phyloP scores from a whole-genome alignment of 1,284 basidiomycete species.

The Boletus semigastroideus region DNA sequence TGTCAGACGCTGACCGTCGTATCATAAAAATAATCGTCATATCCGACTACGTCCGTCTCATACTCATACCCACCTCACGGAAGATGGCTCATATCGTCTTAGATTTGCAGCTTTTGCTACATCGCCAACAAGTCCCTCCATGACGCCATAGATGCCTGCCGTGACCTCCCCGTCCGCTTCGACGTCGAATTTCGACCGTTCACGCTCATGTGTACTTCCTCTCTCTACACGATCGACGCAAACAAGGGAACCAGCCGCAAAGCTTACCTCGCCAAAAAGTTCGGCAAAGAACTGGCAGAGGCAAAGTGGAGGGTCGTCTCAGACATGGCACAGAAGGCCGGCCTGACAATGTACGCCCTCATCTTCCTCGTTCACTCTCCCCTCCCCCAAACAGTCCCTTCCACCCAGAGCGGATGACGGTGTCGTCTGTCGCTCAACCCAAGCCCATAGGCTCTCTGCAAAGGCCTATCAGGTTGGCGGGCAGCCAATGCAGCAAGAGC shows the following conservation, averaged over 20 bases:
- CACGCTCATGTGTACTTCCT: conserved; percentile 53
- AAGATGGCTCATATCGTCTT: conserved; percentile 3
- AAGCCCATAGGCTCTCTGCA: conserved; percentile 70
- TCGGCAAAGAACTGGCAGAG: conserved; percentile 58
- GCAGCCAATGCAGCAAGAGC: conserved; percentile 56
- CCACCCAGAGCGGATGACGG: conserved; percentile 53
- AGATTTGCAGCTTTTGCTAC: conserved; percentile 76
- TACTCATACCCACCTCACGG: background rate
- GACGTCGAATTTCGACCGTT: conserved; percentile 77
- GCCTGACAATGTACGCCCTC: conserved; percentile 63
- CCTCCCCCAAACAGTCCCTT: background rate
- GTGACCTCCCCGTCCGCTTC: conserved; percentile 63
- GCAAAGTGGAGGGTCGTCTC: conserved; percentile 47
- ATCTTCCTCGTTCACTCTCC: background rate
- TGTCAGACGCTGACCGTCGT: conserved; percentile 36
- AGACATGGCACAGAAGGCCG: conserved; percentile 57
- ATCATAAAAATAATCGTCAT: conserved; percentile 65
- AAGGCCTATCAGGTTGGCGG: conserved; percentile 73
- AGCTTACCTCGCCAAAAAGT: conserved; percentile 43
- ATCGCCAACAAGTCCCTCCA: conserved; percentile 72
- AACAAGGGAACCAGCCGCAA: conserved; percentile 37
- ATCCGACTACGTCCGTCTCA: conserved; percentile 63
- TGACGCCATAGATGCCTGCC: conserved; percentile 60
- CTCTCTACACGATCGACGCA: conserved; percentile 47
- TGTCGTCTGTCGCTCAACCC: conserved; percentile 60